Evolutionary conservation across 495 filamentous ascomycete genomes (phyloP).

Genomic region (Penicillium turbatum): DNA sequence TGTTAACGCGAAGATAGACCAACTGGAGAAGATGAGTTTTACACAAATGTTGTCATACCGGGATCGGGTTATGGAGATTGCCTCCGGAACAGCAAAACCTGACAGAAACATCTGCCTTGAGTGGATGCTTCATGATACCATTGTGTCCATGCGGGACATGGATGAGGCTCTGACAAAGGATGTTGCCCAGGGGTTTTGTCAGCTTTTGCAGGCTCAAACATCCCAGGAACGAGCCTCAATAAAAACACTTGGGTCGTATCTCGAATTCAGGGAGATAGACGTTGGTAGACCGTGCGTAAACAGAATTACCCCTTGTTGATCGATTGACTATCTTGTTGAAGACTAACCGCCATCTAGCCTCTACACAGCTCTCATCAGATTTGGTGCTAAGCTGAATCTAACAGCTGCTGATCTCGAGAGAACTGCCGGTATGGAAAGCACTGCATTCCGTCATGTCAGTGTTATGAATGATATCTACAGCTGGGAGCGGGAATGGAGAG

Average conservation of each 20-base stretch:
- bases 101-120: conserved; percentile 10
- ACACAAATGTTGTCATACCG: conserved; percentile 20
- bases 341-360: conserved; percentile 10
- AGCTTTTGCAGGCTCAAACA: conserved; percentile 18
- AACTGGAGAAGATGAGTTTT: conserved; percentile 22
- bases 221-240: conserved; percentile 10
- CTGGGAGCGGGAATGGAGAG: conserved; percentile 23
- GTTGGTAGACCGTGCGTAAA: conserved; percentile 16
- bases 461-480: conserved; percentile 25
- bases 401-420: conserved; percentile 2
- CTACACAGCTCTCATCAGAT: conserved; percentile 22
- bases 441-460: conserved; percentile 18
- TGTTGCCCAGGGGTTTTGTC: conserved; percentile 18
- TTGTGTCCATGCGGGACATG: conserved; percentile 8
- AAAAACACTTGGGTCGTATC: conserved; percentile 16
- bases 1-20: conserved; percentile 12
- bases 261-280: conserved; percentile 15
- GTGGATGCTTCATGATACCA: conserved; percentile 21
- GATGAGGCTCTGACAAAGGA: conserved; percentile 13
- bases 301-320: neutral
- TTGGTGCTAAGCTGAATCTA: conserved; percentile 15
- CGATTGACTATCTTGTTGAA: too few species aligned
- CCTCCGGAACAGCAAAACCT: conserved; percentile 1
- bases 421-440: conserved; percentile 10
- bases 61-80: conserved; percentile 15